Evolutionary conservation across 2,329 filamentous ascomycete species (phyloP), one percentile per base, ranked within the genome.

Genomic region (Cladophialophora bantiana): DNA sequence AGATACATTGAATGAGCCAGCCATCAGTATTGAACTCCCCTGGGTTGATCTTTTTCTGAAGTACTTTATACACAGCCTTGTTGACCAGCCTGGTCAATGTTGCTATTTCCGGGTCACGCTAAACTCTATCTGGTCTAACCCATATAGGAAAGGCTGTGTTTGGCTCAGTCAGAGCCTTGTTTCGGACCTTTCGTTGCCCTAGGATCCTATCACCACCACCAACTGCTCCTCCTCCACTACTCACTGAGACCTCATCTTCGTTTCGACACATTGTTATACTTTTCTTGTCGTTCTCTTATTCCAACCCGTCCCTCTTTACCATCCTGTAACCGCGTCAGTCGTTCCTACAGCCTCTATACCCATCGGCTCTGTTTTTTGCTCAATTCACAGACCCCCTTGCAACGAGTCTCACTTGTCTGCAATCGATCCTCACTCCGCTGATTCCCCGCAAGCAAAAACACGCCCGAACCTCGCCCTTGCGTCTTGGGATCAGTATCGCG

Each of bases 241-340:
- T 60, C 58, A 20, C 40, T 60, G 31, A 10, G 35, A 32, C 26
- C 32, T 61, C 42, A 20, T 59, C 55, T 42, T 58, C 55, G 55
- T 26, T 50, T 12, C 45, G 12, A 31, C 18, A 50, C 45, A 20
- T 50, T 12, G 45, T 50, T 50, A 50, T 18, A 12, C 45, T 50
- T 50, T 50, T 31, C 45, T 12, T 26, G 45, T 50, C 45, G 26
- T 50, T 50, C 45, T 50, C 45, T 50, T 9, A 48, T 12, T 20
- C 6, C 18, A 50, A 6, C 12, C 5, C 45, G 38, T 55, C 48
- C 35, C 60, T 55, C 38, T 4, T 42, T 48, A 32, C 12, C 13
- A 32, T 20, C 34, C 40, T 38, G 40, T 40, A 52, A 42, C 35
- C 42, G n/a, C 54, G 60, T 34, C 61, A 18, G 53, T 59, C 54